These are phyloP conservation scores for Apiospora rasikravindrae DNA, from an alignment of 2,329 filamentous ascomycete genomes.

Conservation along the genomic window DNA sequence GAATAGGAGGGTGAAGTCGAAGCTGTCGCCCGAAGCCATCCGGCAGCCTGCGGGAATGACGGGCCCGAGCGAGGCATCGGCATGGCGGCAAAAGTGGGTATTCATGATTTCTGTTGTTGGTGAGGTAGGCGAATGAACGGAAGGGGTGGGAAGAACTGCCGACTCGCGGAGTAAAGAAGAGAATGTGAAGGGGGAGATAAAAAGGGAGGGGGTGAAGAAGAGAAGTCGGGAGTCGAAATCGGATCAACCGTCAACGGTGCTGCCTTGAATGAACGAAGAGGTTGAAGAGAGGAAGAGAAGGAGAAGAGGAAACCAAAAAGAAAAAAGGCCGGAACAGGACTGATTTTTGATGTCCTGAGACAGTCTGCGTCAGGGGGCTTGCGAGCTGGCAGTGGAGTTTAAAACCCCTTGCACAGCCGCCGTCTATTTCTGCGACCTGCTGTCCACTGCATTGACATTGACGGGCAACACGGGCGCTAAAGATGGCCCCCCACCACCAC, in stretches of 20 bases:
- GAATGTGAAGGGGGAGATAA: not conserved
- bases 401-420: slow-evolving; percentile 6
- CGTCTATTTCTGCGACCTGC: not conserved
- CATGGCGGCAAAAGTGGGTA: slow-evolving; percentile 11
- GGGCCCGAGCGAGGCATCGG: not conserved
- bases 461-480: not conserved
- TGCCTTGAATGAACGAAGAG: not conserved
- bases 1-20: slow-evolving; percentile 9
- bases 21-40: slow-evolving; percentile 9
- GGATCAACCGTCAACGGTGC: slow-evolving; percentile 12
- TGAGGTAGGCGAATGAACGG: not conserved
- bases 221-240: slow-evolving; percentile 1
- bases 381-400: slow-evolving; percentile 10
- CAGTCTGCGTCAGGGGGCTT: slow-evolving; percentile 12
- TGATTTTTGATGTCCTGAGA: slow-evolving; percentile 9
- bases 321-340: not conserved
- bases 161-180: not conserved
- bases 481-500: not conserved
- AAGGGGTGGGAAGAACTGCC: not conserved
- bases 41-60: slow-evolving; percentile 14
- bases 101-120: not conserved
- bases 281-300: not conserved
- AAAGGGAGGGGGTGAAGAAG: not conserved
- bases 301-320: no score
- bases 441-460: not conserved